Base-by-base conservation (phyloP, 306 rosid genomes). In the Delonix regia region DNA sequence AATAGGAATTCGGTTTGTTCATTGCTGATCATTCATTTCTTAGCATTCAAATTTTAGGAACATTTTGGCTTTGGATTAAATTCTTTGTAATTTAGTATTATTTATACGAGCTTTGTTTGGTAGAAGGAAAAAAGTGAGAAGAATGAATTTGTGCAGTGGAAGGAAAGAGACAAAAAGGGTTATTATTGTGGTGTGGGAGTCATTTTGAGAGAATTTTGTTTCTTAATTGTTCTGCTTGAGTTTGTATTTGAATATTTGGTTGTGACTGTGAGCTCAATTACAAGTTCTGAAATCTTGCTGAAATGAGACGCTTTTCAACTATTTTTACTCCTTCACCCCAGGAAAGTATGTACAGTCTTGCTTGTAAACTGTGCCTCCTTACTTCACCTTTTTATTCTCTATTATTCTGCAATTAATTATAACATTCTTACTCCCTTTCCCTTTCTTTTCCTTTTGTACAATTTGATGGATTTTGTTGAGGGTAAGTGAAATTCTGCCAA, bases 221-320 rank as follows among this genome's bases (percentile, higher is more conserved):
- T 73, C 83, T 75, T 73, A 82, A 47, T 89, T 86, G 49, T 72
- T 80, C 74, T 84, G 51, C 82, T 68, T 78, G 39, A 83, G 67
- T 51, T 59, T 71, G 65, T 81, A 38, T 61, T 88, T 66, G 48
- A 77, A 45, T 74, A 27, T 61, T 83, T 79, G 62, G 73, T 85
- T 83, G 68, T 70, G 69, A 64, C 84, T 83, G 59, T 41, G 72
- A 63, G 55, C 84, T 87, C 82, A 77, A 78, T 60, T 89, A 71
- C 70, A 80, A 76, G 74, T 69, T 74, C 64, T 24, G 72, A 41
- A 61, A 25, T 80, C n/a, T n/a, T 55, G 69, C 52, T 76, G 65
- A 78, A 85, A 94, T 94, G 99, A 92, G 97, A 84, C 91, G 90
- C 80, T 88, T 97, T 77, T 72, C 97, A 59, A 89, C 96, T 87